phyloP scores from a whole-genome alignment of 2,329 filamentous ascomycete species.

The Penicillium sp. region DNA sequence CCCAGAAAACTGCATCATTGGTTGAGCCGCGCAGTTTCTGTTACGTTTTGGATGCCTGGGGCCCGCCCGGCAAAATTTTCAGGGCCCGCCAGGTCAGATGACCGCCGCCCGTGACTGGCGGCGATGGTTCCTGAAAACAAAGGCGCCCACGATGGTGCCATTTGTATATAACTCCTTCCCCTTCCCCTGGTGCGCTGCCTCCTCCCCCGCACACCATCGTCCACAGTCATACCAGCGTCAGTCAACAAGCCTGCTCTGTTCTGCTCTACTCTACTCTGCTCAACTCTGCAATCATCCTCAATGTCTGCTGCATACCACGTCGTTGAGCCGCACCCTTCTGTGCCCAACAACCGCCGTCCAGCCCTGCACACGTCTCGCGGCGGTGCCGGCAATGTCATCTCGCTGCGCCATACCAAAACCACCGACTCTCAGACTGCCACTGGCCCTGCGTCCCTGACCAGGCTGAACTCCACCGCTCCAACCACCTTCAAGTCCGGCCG shows the following conservation, averaged over 20 bases:
- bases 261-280: background rate
- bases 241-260: background rate
- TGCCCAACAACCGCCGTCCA: constrained; percentile 45
- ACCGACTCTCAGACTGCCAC: constrained; percentile 43
- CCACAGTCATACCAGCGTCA: background rate
- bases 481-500: constrained; percentile 45
- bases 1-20: constrained; percentile 33
- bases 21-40: constrained; percentile 26
- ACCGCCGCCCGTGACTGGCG: too few relatives aligned
- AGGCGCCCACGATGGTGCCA: constrained; percentile 4
- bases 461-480: constrained; percentile 44
- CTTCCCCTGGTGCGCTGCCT: background rate
- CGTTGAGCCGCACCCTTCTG: constrained; percentile 59
- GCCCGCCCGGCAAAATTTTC: constrained; percentile 12
- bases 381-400: constrained; percentile 57
- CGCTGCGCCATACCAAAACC: constrained; percentile 49
- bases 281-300: constrained; percentile 26
- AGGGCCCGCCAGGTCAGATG: constrained; percentile 28
- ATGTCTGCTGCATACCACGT: constrained; percentile 47
- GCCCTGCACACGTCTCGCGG: constrained; percentile 54
- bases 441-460: constrained; percentile 48
- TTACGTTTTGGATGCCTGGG: constrained; percentile 37
- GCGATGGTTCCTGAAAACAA: constrained; percentile 8
- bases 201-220: background rate
- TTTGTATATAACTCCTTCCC: constrained; percentile 9